Base-by-base conservation (phyloP, 148 eudicot species). In the Oxyria digyna region DNA sequence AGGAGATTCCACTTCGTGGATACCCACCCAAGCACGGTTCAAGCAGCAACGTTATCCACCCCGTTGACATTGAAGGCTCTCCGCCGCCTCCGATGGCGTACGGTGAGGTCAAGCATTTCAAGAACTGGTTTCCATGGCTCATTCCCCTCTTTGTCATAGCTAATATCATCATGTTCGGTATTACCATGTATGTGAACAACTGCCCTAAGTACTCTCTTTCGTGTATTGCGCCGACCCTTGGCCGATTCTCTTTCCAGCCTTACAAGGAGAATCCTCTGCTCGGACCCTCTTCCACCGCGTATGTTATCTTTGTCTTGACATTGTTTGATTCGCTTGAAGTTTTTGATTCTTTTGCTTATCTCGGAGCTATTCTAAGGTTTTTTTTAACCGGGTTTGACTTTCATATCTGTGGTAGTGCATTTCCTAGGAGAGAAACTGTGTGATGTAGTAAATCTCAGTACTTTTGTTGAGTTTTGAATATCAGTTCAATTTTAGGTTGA, bases 271-370 rank as follows among this genome's bases (percentile, higher is more conserved):
- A 91, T 55, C 91, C 87, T 50, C 87, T 91, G 32, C 92, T 91
- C 2, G 97, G 97, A 10, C 97, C 97, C 46, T 87, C 96, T n/a
- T 76, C 97, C 48, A 26, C 83, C 33, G 77, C 97, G 97, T 91
- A 83, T 78, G 82, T 72, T 33, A 27, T 69, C 31, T 50, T 57
- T 48, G 67, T 55, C 29, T 70, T 40, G 6, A 14, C 38, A n/a
- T 43, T 23, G 21, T 4, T 54, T 7, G 18, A 14, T 12, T 18
- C 29, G 27, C 31, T 48, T 59, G 41, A 20, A 14, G 26, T 9
- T n/a, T 37, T 46, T 45, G 12, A 18, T 1, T 35, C 64, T 6
- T 20, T 32, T n/a, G n/a, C n/a, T n/a, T n/a, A n/a, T n/a, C n/a
- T n/a, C n/a, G n/a, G n/a, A n/a, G n/a, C n/a, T n/a, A n/a, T n/a